Base-by-base conservation (phyloP, 192 early-diverging fungal genomes). In the Blastocladiella britannica region DNA sequence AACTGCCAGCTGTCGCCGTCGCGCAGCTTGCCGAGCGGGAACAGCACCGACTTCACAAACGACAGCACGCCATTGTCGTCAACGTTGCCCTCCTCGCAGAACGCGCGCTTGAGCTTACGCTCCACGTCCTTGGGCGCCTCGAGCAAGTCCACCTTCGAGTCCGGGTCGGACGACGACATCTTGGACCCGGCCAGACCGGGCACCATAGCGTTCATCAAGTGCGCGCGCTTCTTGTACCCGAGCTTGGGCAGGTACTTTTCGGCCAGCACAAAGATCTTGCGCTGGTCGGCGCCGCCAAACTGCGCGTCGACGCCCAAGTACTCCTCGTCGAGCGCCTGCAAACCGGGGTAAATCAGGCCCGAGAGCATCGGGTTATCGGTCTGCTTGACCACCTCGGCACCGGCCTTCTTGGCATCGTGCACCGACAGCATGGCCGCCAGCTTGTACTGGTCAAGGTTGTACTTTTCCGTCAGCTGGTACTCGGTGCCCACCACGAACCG, bases 191-290 rank as follows among this genome's bases (percentile, higher is more conserved):
- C 72, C 31, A 98, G 76, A 37, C 94, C 94, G 28, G 90, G 86
- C 1, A 98, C 82, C 94, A 98, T 98, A 4, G 81, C 71, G 71
- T 94, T 98, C 94, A 98, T 98, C 62, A 98, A 73, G 65, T 98
- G 94, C 29, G 85, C 76, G 51, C 94, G 85, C 72, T 98, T 98
- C 65, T 87, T 84, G 77, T 93, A 98, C 27, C 92, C 94, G 18
- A 98, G 69, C 26, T 74, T 65, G 43, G 94, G 94, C 59, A 98
- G 63, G 74, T 90, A 87, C 70, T 92, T 90, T 72, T 93, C 88
- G 25, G 94, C 94, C 73, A 91, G 83, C 5, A 87, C 83, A 69
- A 98, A 98, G 67, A 98, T 98, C 81, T 98, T 98, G 69, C 94
- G 86, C 72, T 98, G 94, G 70, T 98, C 94, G 7, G 93, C 86